Evolutionary conservation across 352 stramenopile genomes (phyloP), one percentile per base, ranked within the genome.

Genomic region (Phytophthora pini): DNA sequence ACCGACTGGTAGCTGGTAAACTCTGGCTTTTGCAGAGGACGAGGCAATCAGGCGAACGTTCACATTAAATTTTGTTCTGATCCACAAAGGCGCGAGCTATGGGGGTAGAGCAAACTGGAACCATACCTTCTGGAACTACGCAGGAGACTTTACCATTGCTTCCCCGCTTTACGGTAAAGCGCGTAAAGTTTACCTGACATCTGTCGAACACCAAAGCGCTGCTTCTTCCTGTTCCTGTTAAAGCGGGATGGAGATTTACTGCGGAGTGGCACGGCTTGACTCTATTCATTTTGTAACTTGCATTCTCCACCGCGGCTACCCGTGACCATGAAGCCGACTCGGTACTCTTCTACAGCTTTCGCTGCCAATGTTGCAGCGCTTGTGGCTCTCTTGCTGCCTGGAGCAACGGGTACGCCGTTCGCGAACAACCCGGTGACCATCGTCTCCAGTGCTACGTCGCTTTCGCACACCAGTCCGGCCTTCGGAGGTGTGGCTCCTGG

Each of bases 371-470:
- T 41, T 58, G 63, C 63, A 55, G 46, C 22, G 11, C 39, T 69
- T 12, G 52, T 26, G 22, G 31, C 41, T 57, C 26, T 72, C 7
- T 39, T 70, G 36, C 39, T 72, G 9, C 38, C 32, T n/a, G 48
- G 47, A 32, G 44, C 36, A 26, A 65, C 44, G 2, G 70, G 50
- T 31, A 65, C 49, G 5, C 70, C 70, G 5, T 72, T 78, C 20
- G 70, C 61, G n/a, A 67, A 78, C 60, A 75, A 78, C 44, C 70
- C 70, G 13, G 67, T 72, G 22, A 78, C 70, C 6, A 74, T 61
- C 24, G 53, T 63, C 38, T 49, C 53, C 11, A 66, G 51, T 47
- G 50, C 61, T 27, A 58, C 51, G 5, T 75, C 60, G 10, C 61
- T 78, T n/a, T 75, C 70, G 41, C 60, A 78, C 47, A 43, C 17